Percentiles rank a stretch among this genome's conserved stretches.
phyloP scores from a whole-genome alignment of 805 yeast genomes.

The Yarrowia porcina region DNA sequence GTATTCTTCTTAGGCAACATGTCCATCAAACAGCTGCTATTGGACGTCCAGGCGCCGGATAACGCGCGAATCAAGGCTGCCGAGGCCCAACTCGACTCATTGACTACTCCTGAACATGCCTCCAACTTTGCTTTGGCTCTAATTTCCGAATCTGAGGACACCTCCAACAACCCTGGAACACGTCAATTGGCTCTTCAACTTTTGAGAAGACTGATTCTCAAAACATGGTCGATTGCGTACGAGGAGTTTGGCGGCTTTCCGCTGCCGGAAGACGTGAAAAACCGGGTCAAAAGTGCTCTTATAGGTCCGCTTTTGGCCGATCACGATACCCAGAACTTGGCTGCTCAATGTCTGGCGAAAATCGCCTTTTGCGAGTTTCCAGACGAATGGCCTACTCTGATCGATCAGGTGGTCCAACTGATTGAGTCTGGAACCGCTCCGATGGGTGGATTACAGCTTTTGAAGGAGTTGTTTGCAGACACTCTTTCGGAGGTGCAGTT shows the following conservation, averaged over 20 bases:
- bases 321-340: constrained; percentile 45
- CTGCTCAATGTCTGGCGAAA: constrained; percentile 67
- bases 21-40: constrained; percentile 1
- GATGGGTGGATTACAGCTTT: constrained; percentile 35
- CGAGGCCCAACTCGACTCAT: constrained; percentile 14
- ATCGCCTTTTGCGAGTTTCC: constrained; percentile 90
- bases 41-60: constrained; percentile 21
- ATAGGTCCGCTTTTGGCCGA: constrained; percentile 45
- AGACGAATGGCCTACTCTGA: constrained; percentile 86
- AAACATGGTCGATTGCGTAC: constrained; percentile 78
- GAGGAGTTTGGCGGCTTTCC: constrained; percentile 69
- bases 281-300: constrained; percentile 48
- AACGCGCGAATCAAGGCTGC: constrained; percentile 22
- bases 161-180: not conserved
- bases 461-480: constrained; percentile 78
- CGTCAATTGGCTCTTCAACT: constrained; percentile 2
- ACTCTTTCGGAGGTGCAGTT: constrained; percentile 82
- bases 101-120: not conserved
- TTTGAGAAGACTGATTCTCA: constrained; percentile 2
- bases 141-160: not conserved
- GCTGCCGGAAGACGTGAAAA: constrained; percentile 52
- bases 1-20: no score
- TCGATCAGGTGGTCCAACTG: constrained; percentile 42
- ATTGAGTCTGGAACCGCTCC: constrained; percentile 44
- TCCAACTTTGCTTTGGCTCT: constrained; percentile 5